Base-by-base conservation (phyloP, 768 basidiomycete species). In the Hypholoma fasciculare region DNA sequence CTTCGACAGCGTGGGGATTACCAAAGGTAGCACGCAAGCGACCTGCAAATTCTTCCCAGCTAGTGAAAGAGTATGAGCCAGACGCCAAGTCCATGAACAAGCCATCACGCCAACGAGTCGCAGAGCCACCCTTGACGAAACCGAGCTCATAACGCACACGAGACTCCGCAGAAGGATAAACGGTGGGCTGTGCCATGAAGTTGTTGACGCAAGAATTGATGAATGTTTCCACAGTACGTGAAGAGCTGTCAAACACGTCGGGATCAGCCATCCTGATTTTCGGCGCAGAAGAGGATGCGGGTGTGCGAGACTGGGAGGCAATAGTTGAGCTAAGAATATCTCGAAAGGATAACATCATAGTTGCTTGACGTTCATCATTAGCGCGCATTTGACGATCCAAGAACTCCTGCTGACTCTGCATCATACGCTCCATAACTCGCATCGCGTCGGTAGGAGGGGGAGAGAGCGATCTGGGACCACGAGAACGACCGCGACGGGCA, bases 281-380 rank as follows among this genome's bases (percentile, higher is more conserved):
- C 43, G 23, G 38, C n/a, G 20, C 9, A 26, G n/a, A 2, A 40
- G 4, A 49, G 52, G 12, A 77, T 70, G 61, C 5, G 40, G 40
- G 40, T 1, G 8, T 9, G 13, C 40, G 40, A 42, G 40, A 6
- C 6, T 16, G 40, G 7, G 40, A 42, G 13, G 40, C 40, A 17
- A 42, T 17, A 1, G 40, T 42, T 2, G 40, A 16, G 40, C 16
- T 17, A 6, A 42, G 40, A 7, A 42, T 42, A 16, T 42, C 16
- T 1, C 17, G 40, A 9, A 42, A 42, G 1, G 40, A 42, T 1
- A 3, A 1, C 11, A 42, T 4, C 16, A 42, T 7, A 4, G 13
- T 9, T 2, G 40, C 17, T 7, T 42, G 40, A 12, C 40, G 40
- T 17, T 42, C 40, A 7, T 42, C 40, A 3, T 42, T 17, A 1